Base-by-base conservation (phyloP, 2,329 filamentous ascomycete genomes). In the Incumbomyces lentus region DNA sequence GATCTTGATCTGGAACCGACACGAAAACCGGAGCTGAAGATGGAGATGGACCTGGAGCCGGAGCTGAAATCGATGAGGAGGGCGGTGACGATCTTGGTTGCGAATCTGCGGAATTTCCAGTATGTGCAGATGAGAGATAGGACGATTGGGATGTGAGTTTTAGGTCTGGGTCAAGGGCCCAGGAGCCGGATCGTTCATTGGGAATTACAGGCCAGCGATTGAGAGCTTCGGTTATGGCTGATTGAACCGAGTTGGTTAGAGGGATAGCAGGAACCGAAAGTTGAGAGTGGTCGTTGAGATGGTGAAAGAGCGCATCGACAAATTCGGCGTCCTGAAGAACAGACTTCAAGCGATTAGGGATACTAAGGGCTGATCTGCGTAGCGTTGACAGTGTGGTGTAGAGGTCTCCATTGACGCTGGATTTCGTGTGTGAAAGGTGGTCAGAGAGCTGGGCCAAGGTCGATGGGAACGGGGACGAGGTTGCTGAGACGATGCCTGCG, bases 131-230 rank as follows among this genome's bases (percentile, higher is more conserved):
- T 26, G 22, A 8, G n/a, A 44, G 17, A 29, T 33, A 45, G 12
- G 32, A 7, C 16, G 18, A 29, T 45, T 32, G 33, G 5, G 14
- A 32, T 8, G 8, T 44, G 52, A 2, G 68, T 66, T 43, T 43
- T 12, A 43, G n/a, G 17, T 11, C 3, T 33, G 41, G 41, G 17
- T 44, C 41, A 19, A 96, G 84, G 63, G 96, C 96, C 92, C 92
- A 98, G 65, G 86, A 90, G 1, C 92, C 92, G 63, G 92, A 96
- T 49, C 92, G 78, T 69, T 96, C 89, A 61, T 98, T 98, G 26
- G 90, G 88, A 12, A 96, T 72, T 1, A 96, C 70, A 0, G 88
- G 87, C 1, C 90, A 69, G 2, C 58, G 53, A 55, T 18, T 33
- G 34, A 72, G 66, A 40, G 65, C 59, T 12, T 63, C 56, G 14